A percentile compares a stretch with the other conserved stretches of the same genome.
phyloP scores from a whole-genome alignment of 2,329 filamentous ascomycete species.

The Tympanopsis confertula region DNA sequence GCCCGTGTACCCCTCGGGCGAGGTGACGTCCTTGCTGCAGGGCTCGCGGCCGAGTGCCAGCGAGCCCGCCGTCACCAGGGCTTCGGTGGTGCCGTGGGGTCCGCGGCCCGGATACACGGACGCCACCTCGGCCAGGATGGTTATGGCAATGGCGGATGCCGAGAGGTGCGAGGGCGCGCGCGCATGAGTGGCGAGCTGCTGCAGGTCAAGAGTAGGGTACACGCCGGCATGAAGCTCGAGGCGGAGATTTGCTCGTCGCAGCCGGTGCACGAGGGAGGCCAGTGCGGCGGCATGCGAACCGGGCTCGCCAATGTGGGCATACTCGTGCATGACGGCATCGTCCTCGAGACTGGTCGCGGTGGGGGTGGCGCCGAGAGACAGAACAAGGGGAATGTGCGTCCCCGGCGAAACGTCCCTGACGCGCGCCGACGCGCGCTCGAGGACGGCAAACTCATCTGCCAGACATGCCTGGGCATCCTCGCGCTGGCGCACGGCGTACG shows the following conservation, averaged over 20 bases:
- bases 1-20: slow-evolving; percentile 39
- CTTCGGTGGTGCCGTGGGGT: slow-evolving; percentile 38
- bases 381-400: slow-evolving; percentile 22
- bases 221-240: slow-evolving; percentile 69
- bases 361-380: slow-evolving; percentile 69
- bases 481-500: slow-evolving; percentile 45
- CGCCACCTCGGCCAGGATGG: slow-evolving; percentile 60
- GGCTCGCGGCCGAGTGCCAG: slow-evolving; percentile 64
- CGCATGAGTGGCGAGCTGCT: slow-evolving; percentile 66
- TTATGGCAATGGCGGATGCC: slow-evolving; percentile 49
- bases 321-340: slow-evolving; percentile 9
- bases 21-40: slow-evolving; percentile 40
- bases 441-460: slow-evolving; percentile 43
- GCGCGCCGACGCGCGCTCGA: slow-evolving; percentile 31
- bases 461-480: slow-evolving; percentile 48
- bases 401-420: slow-evolving; percentile 17
- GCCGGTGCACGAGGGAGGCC: slow-evolving; percentile 22
- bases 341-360: slow-evolving; percentile 59
- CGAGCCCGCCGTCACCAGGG: slow-evolving; percentile 55
- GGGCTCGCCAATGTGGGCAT: slow-evolving; percentile 6
- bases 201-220: slow-evolving; percentile 66
- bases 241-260: slow-evolving; percentile 23
- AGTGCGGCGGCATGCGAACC: slow-evolving; percentile 25
- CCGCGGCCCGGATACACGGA: slow-evolving; percentile 54
- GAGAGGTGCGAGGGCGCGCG: slow-evolving; percentile 26